Evolutionary conservation across 495 filamentous ascomycete genomes (phyloP).

Genomic region (Neurospora cerealis): DNA sequence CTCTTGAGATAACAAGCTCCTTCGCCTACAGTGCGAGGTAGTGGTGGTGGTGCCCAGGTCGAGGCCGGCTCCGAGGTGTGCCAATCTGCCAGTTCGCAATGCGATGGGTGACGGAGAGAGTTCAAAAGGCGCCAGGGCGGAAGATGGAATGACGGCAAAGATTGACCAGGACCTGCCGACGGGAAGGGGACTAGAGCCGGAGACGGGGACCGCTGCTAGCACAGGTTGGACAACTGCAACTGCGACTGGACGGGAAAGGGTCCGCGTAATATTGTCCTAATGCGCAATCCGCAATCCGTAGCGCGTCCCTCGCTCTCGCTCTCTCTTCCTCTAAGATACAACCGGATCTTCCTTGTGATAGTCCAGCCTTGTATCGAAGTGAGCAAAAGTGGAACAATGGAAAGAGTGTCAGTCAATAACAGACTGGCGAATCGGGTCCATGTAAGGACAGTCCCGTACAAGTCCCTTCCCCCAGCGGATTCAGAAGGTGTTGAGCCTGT

Average conservation of each 20-base stretch:
- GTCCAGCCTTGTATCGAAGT: neutral
- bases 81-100: neutral
- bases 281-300: neutral
- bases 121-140: neutral
- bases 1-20: constrained; percentile 19
- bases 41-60: constrained; percentile 2
- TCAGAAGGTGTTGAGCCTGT: neutral
- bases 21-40: constrained; percentile 15
- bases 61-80: neutral
- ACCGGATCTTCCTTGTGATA: neutral
- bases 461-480: neutral
- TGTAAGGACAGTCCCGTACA: neutral
- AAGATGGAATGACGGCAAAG: neutral
- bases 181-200: neutral
- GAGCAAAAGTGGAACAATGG: neutral
- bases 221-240: neutral
- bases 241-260: neutral
- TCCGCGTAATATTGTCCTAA: neutral
- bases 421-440: neutral
- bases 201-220: neutral
- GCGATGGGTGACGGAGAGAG: neutral
- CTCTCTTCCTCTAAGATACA: neutral
- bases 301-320: neutral
- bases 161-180: neutral
- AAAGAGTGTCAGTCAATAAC: neutral